These are phyloP conservation scores for Pythium plurisporium DNA, from an alignment of 352 stramenopile species.

Conservation along the genomic window DNA sequence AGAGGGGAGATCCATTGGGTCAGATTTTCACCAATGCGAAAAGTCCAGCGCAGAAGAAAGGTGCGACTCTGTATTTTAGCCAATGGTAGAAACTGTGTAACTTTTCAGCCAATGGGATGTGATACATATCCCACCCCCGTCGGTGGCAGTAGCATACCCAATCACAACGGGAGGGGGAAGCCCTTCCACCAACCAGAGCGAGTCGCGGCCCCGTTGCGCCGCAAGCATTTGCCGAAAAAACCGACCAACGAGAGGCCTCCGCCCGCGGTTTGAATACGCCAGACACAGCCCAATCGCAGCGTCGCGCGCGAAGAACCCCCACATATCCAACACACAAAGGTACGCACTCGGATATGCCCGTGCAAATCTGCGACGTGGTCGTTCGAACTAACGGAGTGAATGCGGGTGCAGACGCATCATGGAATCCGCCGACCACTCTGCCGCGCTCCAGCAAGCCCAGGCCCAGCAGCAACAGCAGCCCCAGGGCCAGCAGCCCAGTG, in stretches of 20 bases:
- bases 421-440: constrained; percentile 25
- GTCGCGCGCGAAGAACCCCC: constrained; percentile 3
- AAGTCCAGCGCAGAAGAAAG: not conserved
- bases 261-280: constrained; percentile 17
- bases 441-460: constrained; percentile 19
- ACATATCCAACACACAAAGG: not conserved
- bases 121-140: no score
- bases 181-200: constrained; percentile 38
- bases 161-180: constrained; percentile 14
- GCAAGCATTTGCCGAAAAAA: constrained; percentile 43
- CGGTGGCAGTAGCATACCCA: constrained; percentile 36
- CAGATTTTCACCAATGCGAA: constrained; percentile 16
- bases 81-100: no score
- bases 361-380: constrained; percentile 12
- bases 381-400: not conserved
- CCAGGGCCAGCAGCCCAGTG: constrained; percentile 3
- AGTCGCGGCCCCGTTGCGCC: not conserved
- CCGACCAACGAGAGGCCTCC: constrained; percentile 33
- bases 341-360: not conserved
- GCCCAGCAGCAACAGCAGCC: constrained; percentile 17
- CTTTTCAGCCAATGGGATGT: constrained; percentile 30
- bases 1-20: not conserved
- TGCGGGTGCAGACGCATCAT: not conserved
- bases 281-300: constrained; percentile 22
- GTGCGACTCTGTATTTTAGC: constrained; percentile 5